These are phyloP conservation scores for Hymenoscyphus repandus DNA, from an alignment of 2,329 filamentous ascomycete genomes.

Conservation along the genomic window DNA sequence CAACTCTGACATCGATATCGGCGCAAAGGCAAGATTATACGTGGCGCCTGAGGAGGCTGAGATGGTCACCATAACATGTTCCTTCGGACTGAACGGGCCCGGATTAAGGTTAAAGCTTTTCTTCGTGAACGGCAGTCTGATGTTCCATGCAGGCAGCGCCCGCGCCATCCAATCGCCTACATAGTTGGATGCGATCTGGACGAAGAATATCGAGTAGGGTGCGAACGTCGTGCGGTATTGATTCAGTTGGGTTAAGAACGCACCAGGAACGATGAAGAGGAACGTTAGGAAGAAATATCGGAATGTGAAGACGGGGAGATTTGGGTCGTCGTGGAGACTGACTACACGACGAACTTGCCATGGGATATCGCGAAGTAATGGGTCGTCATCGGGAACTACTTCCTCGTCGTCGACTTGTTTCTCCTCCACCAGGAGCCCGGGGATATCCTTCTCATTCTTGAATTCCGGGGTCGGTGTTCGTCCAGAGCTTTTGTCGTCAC, in stretches of 20 bases:
- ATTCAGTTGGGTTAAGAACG: constrained; percentile 52
- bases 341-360: constrained; percentile 51
- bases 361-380: constrained; percentile 48
- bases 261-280: constrained; percentile 51
- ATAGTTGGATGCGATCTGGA: constrained; percentile 46
- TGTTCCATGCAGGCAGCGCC: constrained; percentile 40
- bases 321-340: constrained; percentile 51
- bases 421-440: constrained; percentile 2
- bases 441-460: background rate
- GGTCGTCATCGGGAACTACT: constrained; percentile 37
- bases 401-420: background rate
- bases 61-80: constrained; percentile 34
- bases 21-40: constrained; percentile 45
- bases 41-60: constrained; percentile 48
- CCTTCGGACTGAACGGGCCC: constrained; percentile 27
- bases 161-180: constrained; percentile 40
- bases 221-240: constrained; percentile 50
- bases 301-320: constrained; percentile 51
- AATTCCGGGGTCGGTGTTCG: constrained; percentile 4
- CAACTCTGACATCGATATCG: constrained; percentile 50
- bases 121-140: constrained; percentile 37
- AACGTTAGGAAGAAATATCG: constrained; percentile 52
- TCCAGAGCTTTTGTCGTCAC: constrained; percentile 1
- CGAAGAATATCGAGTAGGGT: constrained; percentile 55
- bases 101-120: constrained; percentile 36